Conservation (phyloP, 2,329 filamentous ascomycete genomes). For the Coniochaeta sp. region DNA sequence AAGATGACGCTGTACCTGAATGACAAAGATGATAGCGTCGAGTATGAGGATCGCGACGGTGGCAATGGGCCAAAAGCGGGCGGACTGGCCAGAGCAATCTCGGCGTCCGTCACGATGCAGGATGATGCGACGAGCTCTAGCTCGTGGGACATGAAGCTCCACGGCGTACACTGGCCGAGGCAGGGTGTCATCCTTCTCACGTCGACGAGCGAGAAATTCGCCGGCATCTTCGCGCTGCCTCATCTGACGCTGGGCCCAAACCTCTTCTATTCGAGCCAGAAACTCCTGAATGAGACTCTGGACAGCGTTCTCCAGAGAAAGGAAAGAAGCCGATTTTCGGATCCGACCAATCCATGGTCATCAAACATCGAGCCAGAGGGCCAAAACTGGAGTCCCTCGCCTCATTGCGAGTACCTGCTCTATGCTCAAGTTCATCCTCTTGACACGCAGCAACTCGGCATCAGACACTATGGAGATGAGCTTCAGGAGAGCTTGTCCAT, state of each 20-base stretch:
- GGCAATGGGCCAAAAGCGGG: constrained; percentile 30
- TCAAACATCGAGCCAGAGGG: constrained; percentile 57
- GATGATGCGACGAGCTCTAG: constrained; percentile 63
- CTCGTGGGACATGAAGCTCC: constrained; percentile 71
- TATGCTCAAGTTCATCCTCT: constrained; percentile 71
- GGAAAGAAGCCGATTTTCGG: constrained; percentile 44
- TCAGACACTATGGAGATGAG: constrained; percentile 21
- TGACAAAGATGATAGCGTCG: constrained; percentile 37
- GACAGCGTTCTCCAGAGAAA: constrained; percentile 60
- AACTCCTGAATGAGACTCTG: constrained; percentile 67
- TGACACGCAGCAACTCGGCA: constrained; percentile 26
- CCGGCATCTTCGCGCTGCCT: constrained; percentile 83
- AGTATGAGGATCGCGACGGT: constrained; percentile 31
- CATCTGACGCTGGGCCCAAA: constrained; percentile 62
- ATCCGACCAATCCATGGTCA: constrained; percentile 68
- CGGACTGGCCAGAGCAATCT: constrained; percentile 59
- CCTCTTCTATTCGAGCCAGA: constrained; percentile 51
- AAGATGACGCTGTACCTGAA: constrained; percentile 63
- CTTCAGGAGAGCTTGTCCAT: constrained; percentile 24
- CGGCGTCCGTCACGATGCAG: constrained; percentile 63
- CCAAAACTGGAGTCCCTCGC: constrained; percentile 52
- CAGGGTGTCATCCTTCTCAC: constrained; percentile 74
- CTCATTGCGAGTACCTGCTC: constrained; percentile 83
- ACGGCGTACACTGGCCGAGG: constrained; percentile 81
- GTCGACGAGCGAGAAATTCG: constrained; percentile 89